These are phyloP conservation scores for Aspergillus ostianus DNA, from an alignment of 495 filamentous ascomycete genomes.

Conservation along the genomic window DNA sequence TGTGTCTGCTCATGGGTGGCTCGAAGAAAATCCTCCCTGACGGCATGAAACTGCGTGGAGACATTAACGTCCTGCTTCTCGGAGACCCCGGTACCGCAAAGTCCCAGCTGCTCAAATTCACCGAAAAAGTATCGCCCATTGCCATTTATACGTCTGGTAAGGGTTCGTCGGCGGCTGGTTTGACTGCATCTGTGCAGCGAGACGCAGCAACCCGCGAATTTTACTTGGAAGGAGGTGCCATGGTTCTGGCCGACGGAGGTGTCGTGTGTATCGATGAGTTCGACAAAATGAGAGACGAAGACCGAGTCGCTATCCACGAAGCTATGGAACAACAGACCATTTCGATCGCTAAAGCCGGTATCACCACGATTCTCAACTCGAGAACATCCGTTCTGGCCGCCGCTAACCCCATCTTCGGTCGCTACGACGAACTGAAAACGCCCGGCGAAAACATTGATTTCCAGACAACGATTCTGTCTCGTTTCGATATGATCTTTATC, in stretches of 20 bases:
- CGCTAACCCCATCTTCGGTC: slow-evolving; percentile 95
- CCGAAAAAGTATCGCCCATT: slow-evolving; percentile 93
- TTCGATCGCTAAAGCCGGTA: slow-evolving; percentile 98
- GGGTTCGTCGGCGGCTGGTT: slow-evolving; percentile 95
- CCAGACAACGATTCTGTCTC: slow-evolving; percentile 96
- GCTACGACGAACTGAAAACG: slow-evolving; percentile 96
- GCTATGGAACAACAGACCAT: slow-evolving; percentile 99
- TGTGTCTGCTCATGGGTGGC: slow-evolving; percentile 90
- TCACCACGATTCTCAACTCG: slow-evolving; percentile 97
- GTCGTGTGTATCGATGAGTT: slow-evolving; percentile 99
- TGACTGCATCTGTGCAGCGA: slow-evolving; percentile 95
- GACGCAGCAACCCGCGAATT: slow-evolving; percentile 92
- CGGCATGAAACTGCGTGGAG: slow-evolving; percentile 96
- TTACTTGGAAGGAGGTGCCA: slow-evolving; percentile 96
- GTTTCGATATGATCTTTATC: slow-evolving; percentile 99
- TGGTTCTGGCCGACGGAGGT: slow-evolving; percentile 97
- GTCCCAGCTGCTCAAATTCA: slow-evolving; percentile 95
- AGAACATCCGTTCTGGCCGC: slow-evolving; percentile 93
- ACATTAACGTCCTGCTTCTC: slow-evolving; percentile 96
- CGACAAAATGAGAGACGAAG: slow-evolving; percentile 99
- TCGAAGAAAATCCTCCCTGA: slow-evolving; percentile 99
- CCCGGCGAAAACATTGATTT: slow-evolving; percentile 99
- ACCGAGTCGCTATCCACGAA: slow-evolving; percentile 98
- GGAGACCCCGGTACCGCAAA: slow-evolving; percentile 99
- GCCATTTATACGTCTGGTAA: slow-evolving; percentile 99